phyloP scores from a whole-genome alignment of 2,329 filamentous ascomycete species.

The Ambrosiella xylebori region DNA sequence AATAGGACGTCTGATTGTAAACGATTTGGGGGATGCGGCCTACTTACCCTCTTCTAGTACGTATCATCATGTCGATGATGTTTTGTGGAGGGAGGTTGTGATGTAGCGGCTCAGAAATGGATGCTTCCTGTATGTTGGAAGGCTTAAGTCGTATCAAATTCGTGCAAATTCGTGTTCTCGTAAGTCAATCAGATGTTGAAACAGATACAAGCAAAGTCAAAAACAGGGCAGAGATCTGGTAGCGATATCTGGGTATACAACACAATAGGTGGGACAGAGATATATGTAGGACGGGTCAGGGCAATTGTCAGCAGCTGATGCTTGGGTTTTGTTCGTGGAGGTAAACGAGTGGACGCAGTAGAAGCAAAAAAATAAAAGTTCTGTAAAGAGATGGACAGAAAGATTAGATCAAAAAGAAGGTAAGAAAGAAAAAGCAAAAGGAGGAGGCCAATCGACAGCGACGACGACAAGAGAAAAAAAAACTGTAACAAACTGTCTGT shows the following conservation, averaged over 20 bases:
- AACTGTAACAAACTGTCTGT: too few relatives aligned
- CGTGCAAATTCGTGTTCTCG: neutral
- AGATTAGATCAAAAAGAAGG: neutral
- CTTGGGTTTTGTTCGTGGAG: neutral
- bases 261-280: neutral
- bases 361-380: neutral
- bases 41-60: conserved; percentile 11
- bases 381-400: neutral
- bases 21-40: neutral
- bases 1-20: neutral
- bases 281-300: neutral
- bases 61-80: conserved; percentile 6
- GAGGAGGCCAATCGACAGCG: neutral
- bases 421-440: neutral
- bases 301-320: neutral
- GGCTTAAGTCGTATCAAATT: neutral
- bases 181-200: neutral
- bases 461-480: neutral
- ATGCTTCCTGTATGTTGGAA: neutral
- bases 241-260: too few relatives aligned
- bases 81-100: neutral
- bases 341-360: neutral
- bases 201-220: neutral
- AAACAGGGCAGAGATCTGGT: neutral
- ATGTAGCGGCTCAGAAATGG: neutral